Conservation (phyloP, 257 asterid species). For the Solanum chilense region DNA sequence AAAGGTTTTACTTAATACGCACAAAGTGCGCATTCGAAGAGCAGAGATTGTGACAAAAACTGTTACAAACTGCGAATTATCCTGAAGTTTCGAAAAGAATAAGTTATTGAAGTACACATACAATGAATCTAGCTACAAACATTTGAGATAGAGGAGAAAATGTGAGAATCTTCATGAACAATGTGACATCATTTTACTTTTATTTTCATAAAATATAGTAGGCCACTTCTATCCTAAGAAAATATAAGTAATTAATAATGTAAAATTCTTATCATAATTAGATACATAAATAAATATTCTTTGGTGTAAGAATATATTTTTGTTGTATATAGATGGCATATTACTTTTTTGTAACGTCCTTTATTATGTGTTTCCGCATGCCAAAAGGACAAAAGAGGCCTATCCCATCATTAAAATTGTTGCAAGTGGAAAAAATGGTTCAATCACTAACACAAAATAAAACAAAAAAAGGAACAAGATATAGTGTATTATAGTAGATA, state of each 20-base stretch:
- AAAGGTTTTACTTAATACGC: rapidly evolving
- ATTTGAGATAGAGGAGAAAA: neutral
- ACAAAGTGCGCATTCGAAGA: too few relatives aligned
- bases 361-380: neutral
- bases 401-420: constrained; percentile 1
- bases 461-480: neutral
- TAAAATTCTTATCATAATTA: neutral
- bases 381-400: neutral
- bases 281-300: neutral
- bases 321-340: neutral
- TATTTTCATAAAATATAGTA: neutral
- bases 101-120: neutral
- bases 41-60: too few relatives aligned
- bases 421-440: neutral
- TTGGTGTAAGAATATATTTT: neutral
- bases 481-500: neutral
- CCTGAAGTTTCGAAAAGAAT: too few relatives aligned
- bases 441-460: neutral
- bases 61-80: too few relatives aligned
- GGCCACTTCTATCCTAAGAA: neutral
- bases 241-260: neutral
- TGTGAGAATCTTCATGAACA: neutral
- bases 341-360: neutral
- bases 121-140: neutral
- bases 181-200: neutral